These are phyloP conservation scores for Hysterangium stoloniferum DNA, from an alignment of 768 basidiomycete genomes.

Conservation along the genomic window DNA sequence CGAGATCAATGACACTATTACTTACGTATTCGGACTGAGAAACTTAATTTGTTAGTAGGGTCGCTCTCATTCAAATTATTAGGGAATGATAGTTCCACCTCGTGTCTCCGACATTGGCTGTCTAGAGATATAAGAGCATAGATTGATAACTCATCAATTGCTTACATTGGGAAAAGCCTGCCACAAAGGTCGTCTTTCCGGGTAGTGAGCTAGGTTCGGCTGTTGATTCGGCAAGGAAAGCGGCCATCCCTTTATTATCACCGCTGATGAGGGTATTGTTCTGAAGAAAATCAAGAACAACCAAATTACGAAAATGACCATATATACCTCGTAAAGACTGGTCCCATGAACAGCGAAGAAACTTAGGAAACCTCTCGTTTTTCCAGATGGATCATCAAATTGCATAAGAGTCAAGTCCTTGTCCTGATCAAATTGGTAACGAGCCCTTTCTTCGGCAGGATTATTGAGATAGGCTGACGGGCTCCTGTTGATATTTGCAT, in stretches of 20 bases:
- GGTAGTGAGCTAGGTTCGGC: slow-evolving; percentile 60
- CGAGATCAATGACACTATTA: slow-evolving; percentile 13
- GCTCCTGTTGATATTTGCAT: slow-evolving; percentile 67
- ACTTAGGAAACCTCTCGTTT: slow-evolving; percentile 57
- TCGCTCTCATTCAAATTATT: neutral
- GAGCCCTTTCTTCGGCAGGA: slow-evolving; percentile 58
- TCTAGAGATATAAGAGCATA: slow-evolving; percentile 7
- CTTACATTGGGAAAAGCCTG: slow-evolving; percentile 69
- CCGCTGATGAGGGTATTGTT: slow-evolving; percentile 77
- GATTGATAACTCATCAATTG: slow-evolving; percentile 11
- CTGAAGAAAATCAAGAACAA: slow-evolving; percentile 25
- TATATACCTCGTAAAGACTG: slow-evolving; percentile 59
- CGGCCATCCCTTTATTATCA: slow-evolving; percentile 86
- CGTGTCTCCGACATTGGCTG: slow-evolving; percentile 77
- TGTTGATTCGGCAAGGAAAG: slow-evolving; percentile 66
- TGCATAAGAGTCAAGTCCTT: slow-evolving; percentile 63
- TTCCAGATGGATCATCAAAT: slow-evolving; percentile 52
- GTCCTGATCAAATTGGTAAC: slow-evolving; percentile 65
- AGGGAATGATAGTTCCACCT: neutral
- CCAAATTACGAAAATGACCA: too few species aligned
- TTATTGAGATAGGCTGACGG: slow-evolving; percentile 74
- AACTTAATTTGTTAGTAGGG: neutral
- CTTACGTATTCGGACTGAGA: slow-evolving; percentile 64
- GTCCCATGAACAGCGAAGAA: slow-evolving; percentile 79
- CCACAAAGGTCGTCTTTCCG: slow-evolving; percentile 62